Percentiles rank a stretch among this genome's conserved stretches.
Conservation (phyloP, 345 rosid genomes). For the Mercurialis annua region DNA sequence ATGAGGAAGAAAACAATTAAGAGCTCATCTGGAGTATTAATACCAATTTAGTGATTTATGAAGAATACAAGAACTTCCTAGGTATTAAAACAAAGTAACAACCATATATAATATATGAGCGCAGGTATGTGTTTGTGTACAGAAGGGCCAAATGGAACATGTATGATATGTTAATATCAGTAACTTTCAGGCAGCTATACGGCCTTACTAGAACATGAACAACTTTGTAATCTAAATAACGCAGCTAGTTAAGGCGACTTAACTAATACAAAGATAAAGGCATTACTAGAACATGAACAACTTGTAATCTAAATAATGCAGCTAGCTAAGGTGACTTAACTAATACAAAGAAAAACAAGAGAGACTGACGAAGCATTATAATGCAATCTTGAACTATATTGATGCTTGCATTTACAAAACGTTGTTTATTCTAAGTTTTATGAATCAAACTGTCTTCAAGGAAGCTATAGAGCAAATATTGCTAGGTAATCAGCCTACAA, state of each 20-base stretch:
- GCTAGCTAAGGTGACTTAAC: not conserved
- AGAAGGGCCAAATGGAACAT: not conserved
- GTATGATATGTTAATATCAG: not conserved
- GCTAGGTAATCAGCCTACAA: not conserved
- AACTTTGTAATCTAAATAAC: not conserved
- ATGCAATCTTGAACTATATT: not conserved
- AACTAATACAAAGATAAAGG: not conserved
- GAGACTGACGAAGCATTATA: not conserved
- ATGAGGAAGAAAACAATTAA: not conserved
- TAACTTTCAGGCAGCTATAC: not conserved
- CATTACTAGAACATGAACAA: not conserved
- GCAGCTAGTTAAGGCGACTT: not conserved
- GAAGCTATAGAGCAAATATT: not conserved
- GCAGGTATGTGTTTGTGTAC: not conserved
- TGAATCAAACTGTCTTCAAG: not conserved
- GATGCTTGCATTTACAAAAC: not conserved
- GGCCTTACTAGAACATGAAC: not conserved
- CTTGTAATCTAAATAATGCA: not conserved
- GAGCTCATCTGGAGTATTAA: not conserved
- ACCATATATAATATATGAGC: not conserved
- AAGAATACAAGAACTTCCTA: not conserved
- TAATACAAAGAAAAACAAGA: not conserved
- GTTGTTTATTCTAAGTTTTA: not conserved
- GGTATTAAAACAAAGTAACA: not conserved
- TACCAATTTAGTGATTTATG: not conserved